A percentile compares a stretch with the other conserved stretches of the same genome.
These are phyloP conservation scores for Talaromyces stipitatus DNA, from an alignment of 495 filamentous ascomycete genomes.

Conservation along the genomic window DNA sequence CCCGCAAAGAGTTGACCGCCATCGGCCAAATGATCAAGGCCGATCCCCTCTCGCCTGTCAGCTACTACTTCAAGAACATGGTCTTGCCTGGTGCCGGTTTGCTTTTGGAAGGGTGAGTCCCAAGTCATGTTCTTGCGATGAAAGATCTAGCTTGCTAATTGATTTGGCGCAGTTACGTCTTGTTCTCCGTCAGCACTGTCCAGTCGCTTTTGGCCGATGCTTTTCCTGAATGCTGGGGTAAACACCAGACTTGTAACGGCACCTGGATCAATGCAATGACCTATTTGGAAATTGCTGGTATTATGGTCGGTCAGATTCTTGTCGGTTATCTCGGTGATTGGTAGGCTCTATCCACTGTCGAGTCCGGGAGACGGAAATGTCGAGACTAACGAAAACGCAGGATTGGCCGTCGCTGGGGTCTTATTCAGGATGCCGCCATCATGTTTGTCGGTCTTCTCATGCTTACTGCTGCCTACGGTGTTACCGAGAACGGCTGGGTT, in stretches of 20 bases:
- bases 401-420: slow-evolving; percentile 81
- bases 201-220: slow-evolving; percentile 62
- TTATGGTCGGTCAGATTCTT: slow-evolving; percentile 76
- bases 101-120: slow-evolving; percentile 66
- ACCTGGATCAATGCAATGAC: slow-evolving; percentile 72
- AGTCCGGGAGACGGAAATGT: neutral
- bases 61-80: slow-evolving; percentile 81
- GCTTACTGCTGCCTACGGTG: slow-evolving; percentile 80
- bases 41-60: slow-evolving; percentile 70
- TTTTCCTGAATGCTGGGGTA: slow-evolving; percentile 70
- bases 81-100: slow-evolving; percentile 84
- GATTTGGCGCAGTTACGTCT: slow-evolving; percentile 53
- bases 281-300: slow-evolving; percentile 82
- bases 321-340: slow-evolving; percentile 60
- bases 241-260: slow-evolving; percentile 52
- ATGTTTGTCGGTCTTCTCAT: slow-evolving; percentile 86
- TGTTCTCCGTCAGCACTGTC: slow-evolving; percentile 90
- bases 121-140: neutral
- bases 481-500: slow-evolving; percentile 78
- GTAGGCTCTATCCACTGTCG: slow-evolving; percentile 21
- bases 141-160: slow-evolving; percentile 1
- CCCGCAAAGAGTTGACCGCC: slow-evolving; percentile 50
- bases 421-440: slow-evolving; percentile 87
- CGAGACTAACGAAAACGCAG: slow-evolving; percentile 23
- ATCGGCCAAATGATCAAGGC: slow-evolving; percentile 72